Evolutionary conservation across 371 early-diverging fungal species (phyloP).

Genomic region (Nematocida ironsii): DNA sequence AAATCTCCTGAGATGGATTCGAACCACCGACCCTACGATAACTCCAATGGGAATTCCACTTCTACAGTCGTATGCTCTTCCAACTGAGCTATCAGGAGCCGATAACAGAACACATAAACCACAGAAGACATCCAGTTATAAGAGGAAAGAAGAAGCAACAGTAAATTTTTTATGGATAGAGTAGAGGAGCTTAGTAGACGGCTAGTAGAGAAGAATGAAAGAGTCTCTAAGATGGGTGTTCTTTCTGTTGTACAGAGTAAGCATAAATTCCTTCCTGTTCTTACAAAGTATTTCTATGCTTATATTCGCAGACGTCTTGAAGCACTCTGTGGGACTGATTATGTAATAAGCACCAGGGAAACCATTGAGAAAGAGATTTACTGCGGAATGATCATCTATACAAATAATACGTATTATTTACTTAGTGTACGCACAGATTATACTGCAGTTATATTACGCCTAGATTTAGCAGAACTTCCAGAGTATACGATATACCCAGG

Average conservation of each 20-base stretch:
- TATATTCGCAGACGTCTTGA: conserved; percentile 24
- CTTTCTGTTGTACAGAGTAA: not conserved
- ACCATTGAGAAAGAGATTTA: not conserved
- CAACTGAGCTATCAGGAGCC: conserved; percentile 70
- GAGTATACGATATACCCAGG: conserved; percentile 37
- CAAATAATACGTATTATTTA: not conserved
- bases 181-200: conserved; percentile 17
- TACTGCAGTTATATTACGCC: not conserved
- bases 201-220: not conserved
- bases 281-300: not conserved
- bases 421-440: conserved; percentile 3
- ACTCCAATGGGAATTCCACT: conserved; percentile 60
- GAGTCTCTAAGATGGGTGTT: not conserved
- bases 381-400: conserved; percentile 17
- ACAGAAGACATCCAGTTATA: not conserved
- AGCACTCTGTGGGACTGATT: not conserved
- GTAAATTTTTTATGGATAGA: conserved; percentile 12
- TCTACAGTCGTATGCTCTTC: conserved; percentile 71
- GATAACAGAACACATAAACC: not conserved
- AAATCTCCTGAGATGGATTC: conserved; percentile 71
- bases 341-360: not conserved
- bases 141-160: conserved; percentile 17
- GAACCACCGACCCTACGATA: conserved; percentile 70
- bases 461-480: conserved; percentile 11
- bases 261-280: conserved; percentile 4